Evolutionary conservation across 2,329 filamentous ascomycete genomes (phyloP).

Genomic region (Akanthomyces dipterigenus): DNA sequence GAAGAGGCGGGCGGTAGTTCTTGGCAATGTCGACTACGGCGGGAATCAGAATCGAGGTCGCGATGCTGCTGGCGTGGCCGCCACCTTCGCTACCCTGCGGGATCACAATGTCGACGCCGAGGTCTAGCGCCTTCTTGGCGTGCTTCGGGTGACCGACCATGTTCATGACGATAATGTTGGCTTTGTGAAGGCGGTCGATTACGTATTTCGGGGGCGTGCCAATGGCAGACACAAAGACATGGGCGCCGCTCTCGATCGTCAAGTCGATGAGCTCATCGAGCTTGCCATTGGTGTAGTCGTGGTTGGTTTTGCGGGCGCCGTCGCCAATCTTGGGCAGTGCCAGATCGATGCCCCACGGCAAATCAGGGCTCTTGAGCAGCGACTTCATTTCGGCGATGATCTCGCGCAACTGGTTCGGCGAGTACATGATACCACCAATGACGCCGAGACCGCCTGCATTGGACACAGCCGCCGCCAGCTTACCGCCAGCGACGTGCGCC

Average conservation of each 20-base stretch:
- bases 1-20: slow-evolving; percentile 59
- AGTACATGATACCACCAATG: slow-evolving; percentile 66
- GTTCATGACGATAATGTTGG: slow-evolving; percentile 86
- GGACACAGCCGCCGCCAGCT: slow-evolving; percentile 77
- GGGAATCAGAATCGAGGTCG: slow-evolving; percentile 80
- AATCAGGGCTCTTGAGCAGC: slow-evolving; percentile 54
- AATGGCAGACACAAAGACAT: slow-evolving; percentile 80
- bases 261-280: slow-evolving; percentile 84
- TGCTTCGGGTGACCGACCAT: slow-evolving; percentile 95
- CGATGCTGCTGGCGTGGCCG: slow-evolving; percentile 84
- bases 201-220: slow-evolving; percentile 72
- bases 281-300: slow-evolving; percentile 89
- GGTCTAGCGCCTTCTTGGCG: slow-evolving; percentile 77
- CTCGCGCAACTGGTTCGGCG: slow-evolving; percentile 63
- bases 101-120: slow-evolving; percentile 85
- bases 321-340: slow-evolving; percentile 86
- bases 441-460: slow-evolving; percentile 82
- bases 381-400: slow-evolving; percentile 85
- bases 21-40: slow-evolving; percentile 78
- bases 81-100: slow-evolving; percentile 91
- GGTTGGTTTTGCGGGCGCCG: slow-evolving; percentile 79
- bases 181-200: slow-evolving; percentile 69
- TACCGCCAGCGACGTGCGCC: slow-evolving; percentile 75
- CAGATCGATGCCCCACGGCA: slow-evolving; percentile 88
- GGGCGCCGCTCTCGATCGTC: slow-evolving; percentile 75